Evolutionary conservation across 345 rosid species (phyloP).

Genomic region (Gossypium rotundifolium): DNA sequence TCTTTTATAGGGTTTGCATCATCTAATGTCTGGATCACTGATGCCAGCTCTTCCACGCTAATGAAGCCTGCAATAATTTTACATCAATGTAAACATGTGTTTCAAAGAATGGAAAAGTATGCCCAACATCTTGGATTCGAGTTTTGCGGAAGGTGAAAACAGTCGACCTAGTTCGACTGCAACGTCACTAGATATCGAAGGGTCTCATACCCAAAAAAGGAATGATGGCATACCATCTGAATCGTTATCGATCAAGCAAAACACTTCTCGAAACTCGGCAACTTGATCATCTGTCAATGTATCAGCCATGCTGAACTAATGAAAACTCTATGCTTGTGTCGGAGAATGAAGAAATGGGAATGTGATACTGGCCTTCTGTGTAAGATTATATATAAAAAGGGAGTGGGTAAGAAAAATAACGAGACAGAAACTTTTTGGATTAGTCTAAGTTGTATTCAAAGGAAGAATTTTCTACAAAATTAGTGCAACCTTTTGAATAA

Average conservation of each 20-base stretch:
- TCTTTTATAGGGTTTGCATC: slow-evolving; percentile 37
- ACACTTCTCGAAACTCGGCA: slow-evolving; percentile 48
- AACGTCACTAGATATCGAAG: too few relatives aligned
- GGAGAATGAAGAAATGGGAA: neutral
- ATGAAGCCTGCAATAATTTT: slow-evolving; percentile 31
- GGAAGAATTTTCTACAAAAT: neutral
- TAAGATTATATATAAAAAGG: neutral
- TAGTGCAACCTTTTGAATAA: neutral
- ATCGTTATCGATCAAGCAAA: slow-evolving; percentile 44
- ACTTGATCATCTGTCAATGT: slow-evolving; percentile 41
- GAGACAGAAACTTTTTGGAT: neutral
- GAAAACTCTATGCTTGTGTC: neutral
- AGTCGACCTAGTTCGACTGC: too few relatives aligned
- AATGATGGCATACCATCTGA: slow-evolving; percentile 33
- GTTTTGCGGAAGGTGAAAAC: too few relatives aligned
- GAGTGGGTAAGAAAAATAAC: neutral
- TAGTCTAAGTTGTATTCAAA: slow-evolving; percentile 11
- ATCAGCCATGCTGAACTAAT: slow-evolving; percentile 31
- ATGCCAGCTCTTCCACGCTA: slow-evolving; percentile 38
- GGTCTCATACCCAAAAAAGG: too few relatives aligned
- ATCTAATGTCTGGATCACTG: slow-evolving; percentile 32
- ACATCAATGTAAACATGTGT: neutral
- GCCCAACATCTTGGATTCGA: too few relatives aligned
- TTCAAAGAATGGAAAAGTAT: too few relatives aligned
- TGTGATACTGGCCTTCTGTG: neutral